Evolutionary conservation across 306 rosid species (phyloP), one percentile per base, ranked within the genome.

Genomic region (Alnus rubra): DNA sequence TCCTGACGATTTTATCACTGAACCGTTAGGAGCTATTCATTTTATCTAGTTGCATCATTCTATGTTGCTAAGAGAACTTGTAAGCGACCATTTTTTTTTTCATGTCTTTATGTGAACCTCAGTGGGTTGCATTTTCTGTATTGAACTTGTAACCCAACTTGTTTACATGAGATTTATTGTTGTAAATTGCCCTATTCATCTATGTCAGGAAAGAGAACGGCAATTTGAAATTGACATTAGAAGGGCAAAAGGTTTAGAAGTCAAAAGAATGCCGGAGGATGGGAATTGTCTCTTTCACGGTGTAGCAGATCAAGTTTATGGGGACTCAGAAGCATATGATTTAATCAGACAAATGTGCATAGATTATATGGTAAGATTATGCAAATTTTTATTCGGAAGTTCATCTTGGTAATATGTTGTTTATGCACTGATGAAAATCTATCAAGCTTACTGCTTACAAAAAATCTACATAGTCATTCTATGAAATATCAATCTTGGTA

Each of bases 251-350:
- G 97, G 98, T 75, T 90, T 82, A 39, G 98, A 95, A 88, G 94
- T 95, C 12, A 95, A 89, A 90, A 90, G 83, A 81, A 95, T 95
- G 99, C 73, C 86, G 88, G 92, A 74, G 87, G 99, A 95, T 89
- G 99, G 99, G 52, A 95, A 95, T 84, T 95, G 99, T 80, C 99
- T 95, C 78, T 95, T 95, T 76, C 98, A 97, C 80, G 98, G 98
- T 54, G 91, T 95, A 84, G 97, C 93, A 50, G 98, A 95, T 83
- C 99, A 91, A 82, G 99, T 95, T 74, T 95, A 95, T 78, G 99
- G 99, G 83, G 99, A 95, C 72, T 88, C 90, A 45, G 99, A 95
- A 72, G 47, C 14, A 1, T 91, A 84, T 80, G 99, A 95, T 83
- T 71, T 89, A 85, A 86, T 86, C 81, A 88, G 99, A 73, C 98